Base-by-base conservation (phyloP, 148 eudicot genomes). In the Arbutus unedo region DNA sequence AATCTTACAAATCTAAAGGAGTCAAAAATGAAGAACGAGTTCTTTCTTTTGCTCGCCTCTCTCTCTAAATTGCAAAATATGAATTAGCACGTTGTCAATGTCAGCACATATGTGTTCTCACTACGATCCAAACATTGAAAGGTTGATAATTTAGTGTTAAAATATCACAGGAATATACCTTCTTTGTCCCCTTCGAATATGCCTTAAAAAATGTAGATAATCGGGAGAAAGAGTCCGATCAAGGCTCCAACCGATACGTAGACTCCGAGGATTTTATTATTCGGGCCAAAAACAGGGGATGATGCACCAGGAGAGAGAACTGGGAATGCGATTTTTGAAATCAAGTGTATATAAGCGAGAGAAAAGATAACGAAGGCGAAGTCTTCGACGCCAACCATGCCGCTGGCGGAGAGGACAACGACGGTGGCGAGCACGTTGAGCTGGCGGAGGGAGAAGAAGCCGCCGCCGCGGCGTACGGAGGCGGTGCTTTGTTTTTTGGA, bases 211-310 rank as follows among this genome's bases (percentile, higher is more conserved):
- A 95, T 89, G 85, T 92, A 95, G 0, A 87, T 84, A 5, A 91
- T 85, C 10, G 98, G 98, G 13, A 94, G 86, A 23, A 91, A 80
- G 10, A 95, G 84, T 11, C 98, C 98, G 79, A 91, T 54, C 0
- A 91, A 6, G 13, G 88, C 94, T 16, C 85, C 96, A 44, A 88
- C 45, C 4, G 83, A 79, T 21, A 86, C 82, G 81, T 92, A 95
- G 3, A 84, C 6, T 25, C 48, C 51, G 0, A 92, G 81, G 53
- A 90, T 3, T 48, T 81, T 87, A 77, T 84, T 87, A 0, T 81
- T 75, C 38, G 44, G 83, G 81, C 81, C 80, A 74, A 92, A 88
- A 3, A 92, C 83, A 2, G 92, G 91, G 55, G 88, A 56, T 10
- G 48, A 79, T 0, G 62, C 6, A 16, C 77, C 2, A 3, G 79